Percentiles rank a stretch among this genome's conserved stretches.
phyloP scores from a whole-genome alignment of 2,329 filamentous ascomycete genomes.

The Alternaria atra region DNA sequence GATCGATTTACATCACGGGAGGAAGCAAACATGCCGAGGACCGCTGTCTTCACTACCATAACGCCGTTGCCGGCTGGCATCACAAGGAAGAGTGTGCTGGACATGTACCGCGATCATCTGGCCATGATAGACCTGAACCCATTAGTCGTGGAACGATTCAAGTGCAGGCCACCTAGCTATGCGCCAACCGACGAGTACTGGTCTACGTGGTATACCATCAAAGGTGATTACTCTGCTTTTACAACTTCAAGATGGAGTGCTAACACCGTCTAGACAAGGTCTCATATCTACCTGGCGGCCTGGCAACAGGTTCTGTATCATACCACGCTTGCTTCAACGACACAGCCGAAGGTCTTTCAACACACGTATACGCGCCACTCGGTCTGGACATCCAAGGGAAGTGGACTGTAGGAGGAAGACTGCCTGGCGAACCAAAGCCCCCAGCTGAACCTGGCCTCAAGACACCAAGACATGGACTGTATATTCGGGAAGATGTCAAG shows the following conservation, averaged over 20 bases:
- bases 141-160: conserved; percentile 75
- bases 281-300: conserved; percentile 73
- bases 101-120: conserved; percentile 78
- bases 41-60: conserved; percentile 77
- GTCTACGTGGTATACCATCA: conserved; percentile 74
- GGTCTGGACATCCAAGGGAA: conserved; percentile 80
- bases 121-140: conserved; percentile 92
- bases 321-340: conserved; percentile 87
- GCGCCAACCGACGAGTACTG: conserved; percentile 75
- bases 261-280: conserved; percentile 67
- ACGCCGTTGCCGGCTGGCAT: conserved; percentile 78
- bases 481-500: conserved; percentile 85
- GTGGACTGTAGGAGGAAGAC: conserved; percentile 77
- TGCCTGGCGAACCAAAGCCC: conserved; percentile 74
- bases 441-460: conserved; percentile 72
- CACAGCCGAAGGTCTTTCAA: conserved; percentile 75
- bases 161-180: conserved; percentile 72
- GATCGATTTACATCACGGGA: neutral
- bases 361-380: conserved; percentile 83
- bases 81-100: conserved; percentile 73
- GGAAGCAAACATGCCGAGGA: conserved; percentile 68
- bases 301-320: conserved; percentile 71
- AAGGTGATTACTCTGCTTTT: conserved; percentile 37
- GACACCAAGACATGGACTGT: conserved; percentile 74
- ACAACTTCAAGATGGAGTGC: neutral